Conservation (phyloP, 139 green algal genomes). For the Desmodesmus armatus region DNA sequence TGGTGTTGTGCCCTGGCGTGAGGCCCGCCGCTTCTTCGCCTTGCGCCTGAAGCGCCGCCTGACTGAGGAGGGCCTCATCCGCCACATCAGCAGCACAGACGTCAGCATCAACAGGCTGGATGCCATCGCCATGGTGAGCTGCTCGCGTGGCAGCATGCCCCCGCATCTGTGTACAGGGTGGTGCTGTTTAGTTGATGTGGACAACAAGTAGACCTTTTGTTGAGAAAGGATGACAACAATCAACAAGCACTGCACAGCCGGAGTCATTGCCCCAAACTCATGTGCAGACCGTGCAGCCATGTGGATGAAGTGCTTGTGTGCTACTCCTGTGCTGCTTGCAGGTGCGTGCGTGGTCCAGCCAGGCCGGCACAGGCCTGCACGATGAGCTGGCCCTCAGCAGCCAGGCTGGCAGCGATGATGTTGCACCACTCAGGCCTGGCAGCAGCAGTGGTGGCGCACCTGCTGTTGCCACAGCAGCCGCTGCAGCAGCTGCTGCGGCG, state of each 20-base stretch:
- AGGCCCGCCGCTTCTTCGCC: conserved; percentile 88
- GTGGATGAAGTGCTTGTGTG: too few species aligned
- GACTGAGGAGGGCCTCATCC: conserved; percentile 73
- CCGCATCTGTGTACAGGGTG: too few species aligned
- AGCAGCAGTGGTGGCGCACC: conserved; percentile 7
- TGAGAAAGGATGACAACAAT: too few species aligned
- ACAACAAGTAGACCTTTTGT: too few species aligned
- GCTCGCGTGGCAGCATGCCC: too few species aligned
- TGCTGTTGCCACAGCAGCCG: conserved; percentile 6
- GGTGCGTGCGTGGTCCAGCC: conserved; percentile 28
- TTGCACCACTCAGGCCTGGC: background rate
- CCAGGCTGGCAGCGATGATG: background rate
- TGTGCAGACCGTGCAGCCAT: too few species aligned
- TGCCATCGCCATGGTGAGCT: conserved; percentile 43
- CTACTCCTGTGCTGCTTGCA: too few species aligned
- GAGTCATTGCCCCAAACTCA: too few species aligned
- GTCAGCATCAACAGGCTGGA: conserved; percentile 35
- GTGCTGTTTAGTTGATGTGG: too few species aligned
- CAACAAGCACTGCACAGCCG: too few species aligned
- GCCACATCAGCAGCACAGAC: conserved; percentile 66
- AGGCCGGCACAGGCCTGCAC: conserved; percentile 27
- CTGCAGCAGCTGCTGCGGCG: conserved; percentile 42
- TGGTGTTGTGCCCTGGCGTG: conserved; percentile 88
- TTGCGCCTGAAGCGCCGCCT: conserved; percentile 81
- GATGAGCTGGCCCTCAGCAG: conserved; percentile 22